Conservation (phyloP, 108 stramenopile species). For the Cyclostephanos invisitatus region DNA sequence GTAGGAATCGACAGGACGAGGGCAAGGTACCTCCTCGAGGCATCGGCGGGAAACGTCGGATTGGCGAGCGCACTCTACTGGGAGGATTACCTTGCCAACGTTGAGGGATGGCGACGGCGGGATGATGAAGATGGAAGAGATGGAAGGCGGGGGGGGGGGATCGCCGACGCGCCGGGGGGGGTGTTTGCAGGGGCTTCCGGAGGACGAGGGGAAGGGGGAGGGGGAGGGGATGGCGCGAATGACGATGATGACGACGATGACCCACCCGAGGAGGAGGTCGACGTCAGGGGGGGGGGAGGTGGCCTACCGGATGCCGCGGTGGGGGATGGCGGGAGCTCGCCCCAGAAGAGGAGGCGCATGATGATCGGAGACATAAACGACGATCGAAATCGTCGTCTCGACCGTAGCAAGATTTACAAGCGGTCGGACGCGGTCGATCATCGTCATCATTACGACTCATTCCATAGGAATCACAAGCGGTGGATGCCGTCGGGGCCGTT, state of each 20-base stretch:
- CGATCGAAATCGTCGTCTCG: not conserved
- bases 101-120: not conserved
- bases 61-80: constrained; percentile 76
- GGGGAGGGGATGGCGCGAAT: not conserved
- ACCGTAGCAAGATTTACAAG: not conserved
- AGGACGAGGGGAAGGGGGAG: too few species aligned
- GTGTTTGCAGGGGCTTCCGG: too few species aligned
- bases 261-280: not conserved
- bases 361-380: not conserved
- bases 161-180: constrained; percentile 14
- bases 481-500: not conserved
- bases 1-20: constrained; percentile 37
- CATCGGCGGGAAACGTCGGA: constrained; percentile 63
- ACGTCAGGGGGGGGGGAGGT: not conserved
- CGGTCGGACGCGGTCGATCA: not conserved
- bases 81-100: constrained; percentile 69
- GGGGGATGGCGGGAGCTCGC: not conserved
- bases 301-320: not conserved
- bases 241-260: too few species aligned
- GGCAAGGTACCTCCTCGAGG: constrained; percentile 62
- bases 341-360: constrained; percentile 5
- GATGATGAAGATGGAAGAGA: not conserved
- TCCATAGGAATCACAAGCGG: too few species aligned
- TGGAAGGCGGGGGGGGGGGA: not conserved
- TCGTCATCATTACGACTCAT: too few species aligned